Evolutionary conservation across 139 green algal genomes (phyloP).

Genomic region (Trebouxia sp.): DNA sequence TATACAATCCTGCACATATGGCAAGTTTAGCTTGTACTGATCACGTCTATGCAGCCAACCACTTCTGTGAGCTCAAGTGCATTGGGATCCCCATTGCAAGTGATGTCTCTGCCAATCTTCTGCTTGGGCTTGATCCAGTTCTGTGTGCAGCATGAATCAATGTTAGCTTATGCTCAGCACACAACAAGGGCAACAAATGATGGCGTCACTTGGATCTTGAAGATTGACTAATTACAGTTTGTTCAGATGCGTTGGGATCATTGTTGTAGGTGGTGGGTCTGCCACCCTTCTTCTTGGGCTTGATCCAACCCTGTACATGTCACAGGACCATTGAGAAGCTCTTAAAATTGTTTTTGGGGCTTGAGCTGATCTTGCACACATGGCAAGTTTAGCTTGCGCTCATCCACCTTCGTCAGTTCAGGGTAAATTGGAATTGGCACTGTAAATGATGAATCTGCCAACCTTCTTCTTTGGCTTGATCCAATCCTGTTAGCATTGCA

Average conservation of each 20-base stretch:
- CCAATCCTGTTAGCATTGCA: too few species aligned
- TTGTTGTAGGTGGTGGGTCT: conserved; percentile 36
- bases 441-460: conserved; percentile 36
- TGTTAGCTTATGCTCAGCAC: too few species aligned
- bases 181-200: too few species aligned
- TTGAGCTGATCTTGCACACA: too few species aligned
- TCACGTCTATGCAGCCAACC: too few species aligned
- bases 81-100: conserved; percentile 37
- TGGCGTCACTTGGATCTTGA: too few species aligned
- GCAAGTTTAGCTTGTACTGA: too few species aligned
- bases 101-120: conserved; percentile 40
- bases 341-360: too few species aligned
- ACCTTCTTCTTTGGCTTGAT: conserved; percentile 40
- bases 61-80: conserved; percentile 37
- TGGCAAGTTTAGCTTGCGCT: too few species aligned
- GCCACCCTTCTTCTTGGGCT: conserved; percentile 40
- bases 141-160: too few species aligned
- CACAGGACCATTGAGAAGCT: not conserved
- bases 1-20: too few species aligned
- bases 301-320: conserved; percentile 9
- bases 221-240: too few species aligned
- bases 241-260: conserved; percentile 34
- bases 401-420: conserved; percentile 41
- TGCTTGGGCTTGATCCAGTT: conserved; percentile 34
- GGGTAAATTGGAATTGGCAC: conserved; percentile 36